These are phyloP conservation scores for Cladobotryum mycophilum DNA, from an alignment of 2,329 filamentous ascomycete species.

Conservation along the genomic window DNA sequence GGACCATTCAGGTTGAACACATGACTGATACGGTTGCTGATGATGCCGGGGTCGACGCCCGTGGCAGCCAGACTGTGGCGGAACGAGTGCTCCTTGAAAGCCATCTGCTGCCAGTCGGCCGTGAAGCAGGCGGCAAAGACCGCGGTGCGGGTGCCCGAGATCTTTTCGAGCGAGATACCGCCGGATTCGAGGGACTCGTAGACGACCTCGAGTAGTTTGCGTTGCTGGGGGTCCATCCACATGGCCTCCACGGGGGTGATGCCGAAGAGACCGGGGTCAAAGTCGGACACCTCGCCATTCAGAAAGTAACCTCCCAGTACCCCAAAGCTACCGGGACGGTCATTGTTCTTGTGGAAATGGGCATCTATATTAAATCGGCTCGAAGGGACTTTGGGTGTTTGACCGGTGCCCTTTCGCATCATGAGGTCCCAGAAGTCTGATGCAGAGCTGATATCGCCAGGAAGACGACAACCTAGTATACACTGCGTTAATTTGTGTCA, in stretches of 20 bases:
- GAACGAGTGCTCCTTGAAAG: constrained; percentile 3
- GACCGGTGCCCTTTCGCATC: constrained; percentile 2
- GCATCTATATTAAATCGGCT: constrained; percentile 22
- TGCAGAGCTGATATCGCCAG: constrained; percentile 12
- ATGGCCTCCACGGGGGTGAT: constrained; percentile 32
- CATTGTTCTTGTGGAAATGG: constrained; percentile 29
- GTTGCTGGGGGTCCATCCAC: constrained; percentile 38
- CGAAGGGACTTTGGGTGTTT: constrained; percentile 8
- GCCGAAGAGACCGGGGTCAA: constrained; percentile 34
- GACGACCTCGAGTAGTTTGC: constrained; percentile 33
- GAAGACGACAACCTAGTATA: constrained; percentile 14
- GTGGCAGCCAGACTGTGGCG: constrained; percentile 11
- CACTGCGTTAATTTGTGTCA: background rate
- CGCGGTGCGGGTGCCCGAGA: constrained; percentile 13
- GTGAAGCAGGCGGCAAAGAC: constrained; percentile 6
- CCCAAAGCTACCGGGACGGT: constrained; percentile 15
- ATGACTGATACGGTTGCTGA: constrained; percentile 31
- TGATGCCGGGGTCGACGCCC: constrained; percentile 29
- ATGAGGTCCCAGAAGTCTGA: constrained; percentile 16
- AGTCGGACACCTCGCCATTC: constrained; percentile 23
- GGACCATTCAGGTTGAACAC: constrained; percentile 32
- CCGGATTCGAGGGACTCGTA: constrained; percentile 36
- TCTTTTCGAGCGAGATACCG: constrained; percentile 25
- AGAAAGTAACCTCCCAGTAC: constrained; percentile 22
- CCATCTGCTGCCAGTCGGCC: constrained; percentile 6